Base-by-base conservation (phyloP, 1,284 basidiomycete genomes). In the Cystobasidium sp. region DNA sequence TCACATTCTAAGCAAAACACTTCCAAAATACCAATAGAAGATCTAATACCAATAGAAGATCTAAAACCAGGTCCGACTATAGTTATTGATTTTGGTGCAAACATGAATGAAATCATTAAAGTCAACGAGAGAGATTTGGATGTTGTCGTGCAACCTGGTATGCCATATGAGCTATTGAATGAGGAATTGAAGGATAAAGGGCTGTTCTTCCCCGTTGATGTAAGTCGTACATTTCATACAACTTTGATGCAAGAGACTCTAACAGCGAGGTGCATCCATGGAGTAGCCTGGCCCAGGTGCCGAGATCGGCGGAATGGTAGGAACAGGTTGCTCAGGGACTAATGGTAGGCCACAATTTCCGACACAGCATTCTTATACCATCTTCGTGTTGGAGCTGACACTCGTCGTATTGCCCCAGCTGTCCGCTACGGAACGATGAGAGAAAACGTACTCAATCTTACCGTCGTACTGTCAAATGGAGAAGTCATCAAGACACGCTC, bases 401-500 rank as follows among this genome's bases (percentile, higher is more conserved):
- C 7, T 22, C 6, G 18, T 20, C 14, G 12, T 18, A 31, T 41
- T 10, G n/a, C 44, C 20, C 6, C 31, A 67, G 69, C 93, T 0
- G 92, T 94, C 1, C 85, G 91, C 44, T 95, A 94, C 79, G 93
- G 93, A 16, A 94, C 92, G 12, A 78, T 79, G 79, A 56, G 78
- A 7, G 76, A 80, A 12, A 77, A 76, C 24, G 77, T 66, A 3
- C 68, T 76, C 31, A 68, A 63, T 74, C 77, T 93, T 89, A 95
- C 92, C 0, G 90, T 94, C 7, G 94, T 97, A 0, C 86, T 97
- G 1, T 91, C 95, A 0, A 90, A 88, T 16, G 95, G 95, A 1
- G 88, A 97, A 80, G 90, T 97, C 18, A 94, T 98, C 82, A 96
- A 95, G 81, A 98, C 95, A 0, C 88, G 95, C 1, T 86, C 88